Conservation (phyloP, 441 rosid genomes). For the Erysimum cheiri region DNA sequence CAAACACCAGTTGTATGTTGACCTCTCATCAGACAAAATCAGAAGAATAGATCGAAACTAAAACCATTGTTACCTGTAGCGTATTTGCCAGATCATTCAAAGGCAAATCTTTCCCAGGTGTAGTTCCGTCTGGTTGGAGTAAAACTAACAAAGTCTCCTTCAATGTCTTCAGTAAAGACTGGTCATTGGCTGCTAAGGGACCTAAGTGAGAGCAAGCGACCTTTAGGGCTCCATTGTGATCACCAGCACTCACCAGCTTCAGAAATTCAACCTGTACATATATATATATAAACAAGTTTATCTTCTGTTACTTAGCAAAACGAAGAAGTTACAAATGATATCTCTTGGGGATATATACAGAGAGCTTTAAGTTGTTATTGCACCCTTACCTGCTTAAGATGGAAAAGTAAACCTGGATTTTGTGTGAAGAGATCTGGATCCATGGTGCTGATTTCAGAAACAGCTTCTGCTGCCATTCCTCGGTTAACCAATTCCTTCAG, state of each 20-base stretch:
- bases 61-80: slow-evolving; percentile 66
- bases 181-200: slow-evolving; percentile 79
- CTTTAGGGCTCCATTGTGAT: slow-evolving; percentile 77
- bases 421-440: slow-evolving; percentile 75
- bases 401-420: slow-evolving; percentile 75
- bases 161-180: slow-evolving; percentile 71
- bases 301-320: background rate
- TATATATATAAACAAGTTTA: slow-evolving; percentile 14
- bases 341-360: slow-evolving; percentile 1
- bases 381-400: slow-evolving; percentile 81
- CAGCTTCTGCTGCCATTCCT: slow-evolving; percentile 92
- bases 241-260: slow-evolving; percentile 74
- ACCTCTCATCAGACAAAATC: slow-evolving; percentile 25
- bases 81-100: slow-evolving; percentile 78
- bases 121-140: slow-evolving; percentile 70
- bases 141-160: slow-evolving; percentile 85
- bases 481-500: slow-evolving; percentile 79
- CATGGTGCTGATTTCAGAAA: slow-evolving; percentile 69
- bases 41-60: slow-evolving; percentile 16
- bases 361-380: slow-evolving; percentile 18
- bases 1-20: slow-evolving; percentile 8
- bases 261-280: slow-evolving; percentile 85
- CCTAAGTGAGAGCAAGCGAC: slow-evolving; percentile 88
- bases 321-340: background rate
- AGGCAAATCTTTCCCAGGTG: slow-evolving; percentile 65